Percentiles rank a stretch among this genome's conserved stretches.
These are phyloP conservation scores for Cymbopogon flexuosus DNA, from an alignment of 202 grass and related monocot species.

Conservation along the genomic window DNA sequence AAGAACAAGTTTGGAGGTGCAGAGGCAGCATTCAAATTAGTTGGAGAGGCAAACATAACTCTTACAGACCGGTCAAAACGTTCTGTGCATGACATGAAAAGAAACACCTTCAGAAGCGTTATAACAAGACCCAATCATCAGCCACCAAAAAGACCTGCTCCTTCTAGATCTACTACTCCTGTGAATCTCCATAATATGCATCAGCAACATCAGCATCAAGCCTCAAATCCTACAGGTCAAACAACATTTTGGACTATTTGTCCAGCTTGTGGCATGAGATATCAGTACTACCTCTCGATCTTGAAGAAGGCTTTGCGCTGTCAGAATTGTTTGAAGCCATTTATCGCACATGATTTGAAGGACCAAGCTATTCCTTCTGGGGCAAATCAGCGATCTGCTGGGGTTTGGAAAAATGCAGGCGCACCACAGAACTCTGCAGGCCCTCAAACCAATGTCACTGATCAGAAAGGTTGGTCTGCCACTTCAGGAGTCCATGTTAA, in stretches of 20 bases:
- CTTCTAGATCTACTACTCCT: slow-evolving; percentile 41
- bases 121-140: slow-evolving; percentile 29
- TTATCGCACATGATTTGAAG: slow-evolving; percentile 45
- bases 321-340: slow-evolving; percentile 60
- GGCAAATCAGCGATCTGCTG: slow-evolving; percentile 33
- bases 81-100: slow-evolving; percentile 64
- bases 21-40: slow-evolving; percentile 80
- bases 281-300: slow-evolving; percentile 57
- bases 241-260: slow-evolving; percentile 76
- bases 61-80: slow-evolving; percentile 70
- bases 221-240: slow-evolving; percentile 17
- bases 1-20: slow-evolving; percentile 87
- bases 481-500: slow-evolving; percentile 38
- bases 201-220: slow-evolving; percentile 39
- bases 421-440: slow-evolving; percentile 31
- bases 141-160: slow-evolving; percentile 37
- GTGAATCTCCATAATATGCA: slow-evolving; percentile 47
- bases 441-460: slow-evolving; percentile 38
- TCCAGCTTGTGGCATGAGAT: slow-evolving; percentile 60
- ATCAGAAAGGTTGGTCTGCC: slow-evolving; percentile 31
- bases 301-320: slow-evolving; percentile 58
- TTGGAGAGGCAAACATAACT: slow-evolving; percentile 67
- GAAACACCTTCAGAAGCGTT: slow-evolving; percentile 28
- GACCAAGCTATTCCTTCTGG: slow-evolving; percentile 42
- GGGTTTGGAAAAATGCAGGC: slow-evolving; percentile 40